These are phyloP conservation scores for Phyllosticta citriasiana DNA, from an alignment of 2,329 filamentous ascomycete species.

Conservation along the genomic window DNA sequence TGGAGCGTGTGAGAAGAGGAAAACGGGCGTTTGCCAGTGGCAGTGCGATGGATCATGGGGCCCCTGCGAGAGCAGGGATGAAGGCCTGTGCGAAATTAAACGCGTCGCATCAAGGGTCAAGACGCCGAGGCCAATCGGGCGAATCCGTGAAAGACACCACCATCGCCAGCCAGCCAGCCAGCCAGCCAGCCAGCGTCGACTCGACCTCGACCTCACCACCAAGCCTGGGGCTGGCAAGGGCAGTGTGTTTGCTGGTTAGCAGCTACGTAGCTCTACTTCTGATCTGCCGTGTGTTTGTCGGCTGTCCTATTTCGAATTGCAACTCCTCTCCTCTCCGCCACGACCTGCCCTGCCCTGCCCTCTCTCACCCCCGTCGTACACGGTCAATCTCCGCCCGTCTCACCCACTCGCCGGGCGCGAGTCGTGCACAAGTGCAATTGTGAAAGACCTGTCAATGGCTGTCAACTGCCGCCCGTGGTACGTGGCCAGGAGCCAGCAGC, in stretches of 20 bases:
- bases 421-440: not conserved
- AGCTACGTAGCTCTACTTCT: too few relatives aligned
- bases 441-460: not conserved
- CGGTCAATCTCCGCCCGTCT: not conserved
- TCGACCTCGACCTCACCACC: not conserved
- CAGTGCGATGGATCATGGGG: not conserved
- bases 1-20: not conserved
- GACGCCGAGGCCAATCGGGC: not conserved
- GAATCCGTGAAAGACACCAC: not conserved
- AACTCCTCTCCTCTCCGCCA: too few relatives aligned
- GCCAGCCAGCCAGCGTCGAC: not conserved
- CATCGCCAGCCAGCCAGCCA: not conserved
- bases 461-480: not conserved
- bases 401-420: not conserved
- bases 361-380: not conserved
- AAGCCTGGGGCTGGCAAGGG: not conserved
- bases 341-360: too few relatives aligned
- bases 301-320: too few relatives aligned
- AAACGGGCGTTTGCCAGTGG: not conserved
- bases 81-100: not conserved
- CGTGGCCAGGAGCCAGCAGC: not conserved
- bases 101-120: not conserved
- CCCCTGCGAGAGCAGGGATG: not conserved
- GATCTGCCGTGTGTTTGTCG: too few relatives aligned
- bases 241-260: too few relatives aligned